phyloP scores from a whole-genome alignment of 192 early-diverging fungal genomes.

The Entomortierella beljakovae region DNA sequence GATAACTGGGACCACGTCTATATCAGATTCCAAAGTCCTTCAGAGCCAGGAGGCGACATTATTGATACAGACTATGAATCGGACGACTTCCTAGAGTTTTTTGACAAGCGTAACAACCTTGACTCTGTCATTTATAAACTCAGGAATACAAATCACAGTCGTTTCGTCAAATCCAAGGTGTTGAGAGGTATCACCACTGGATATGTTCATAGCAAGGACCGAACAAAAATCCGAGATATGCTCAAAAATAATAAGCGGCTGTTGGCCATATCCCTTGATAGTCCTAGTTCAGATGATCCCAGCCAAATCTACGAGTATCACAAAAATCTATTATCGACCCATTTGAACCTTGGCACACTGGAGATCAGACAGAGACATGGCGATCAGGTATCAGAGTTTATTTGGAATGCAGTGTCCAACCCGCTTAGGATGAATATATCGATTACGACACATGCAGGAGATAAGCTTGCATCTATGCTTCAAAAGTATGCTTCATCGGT shows the following conservation, averaged over 20 bases:
- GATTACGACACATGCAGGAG: constrained; percentile 12
- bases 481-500: constrained; percentile 28
- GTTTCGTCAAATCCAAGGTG: constrained; percentile 3
- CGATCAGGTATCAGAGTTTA: constrained; percentile 2
- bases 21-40: constrained; percentile 15
- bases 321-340: constrained; percentile 25
- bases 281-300: constrained; percentile 15
- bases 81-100: background rate
- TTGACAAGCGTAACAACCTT: constrained; percentile 14
- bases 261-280: constrained; percentile 15
- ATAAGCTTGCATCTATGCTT: constrained; percentile 25
- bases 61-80: constrained; percentile 19
- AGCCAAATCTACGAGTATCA: constrained; percentile 39
- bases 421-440: constrained; percentile 11
- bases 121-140: constrained; percentile 19
- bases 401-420: constrained; percentile 8
- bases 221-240: constrained; percentile 15
- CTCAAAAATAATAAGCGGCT: constrained; percentile 24
- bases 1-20: constrained; percentile 12
- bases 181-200: constrained; percentile 1
- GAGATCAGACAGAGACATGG: constrained; percentile 14
- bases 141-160: background rate
- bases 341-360: constrained; percentile 6
- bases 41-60: constrained; percentile 14
- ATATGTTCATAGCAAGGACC: constrained; percentile 13